Evolutionary conservation across 371 early-diverging fungal species (phyloP).

Genomic region (Gilbertella persicaria): DNA sequence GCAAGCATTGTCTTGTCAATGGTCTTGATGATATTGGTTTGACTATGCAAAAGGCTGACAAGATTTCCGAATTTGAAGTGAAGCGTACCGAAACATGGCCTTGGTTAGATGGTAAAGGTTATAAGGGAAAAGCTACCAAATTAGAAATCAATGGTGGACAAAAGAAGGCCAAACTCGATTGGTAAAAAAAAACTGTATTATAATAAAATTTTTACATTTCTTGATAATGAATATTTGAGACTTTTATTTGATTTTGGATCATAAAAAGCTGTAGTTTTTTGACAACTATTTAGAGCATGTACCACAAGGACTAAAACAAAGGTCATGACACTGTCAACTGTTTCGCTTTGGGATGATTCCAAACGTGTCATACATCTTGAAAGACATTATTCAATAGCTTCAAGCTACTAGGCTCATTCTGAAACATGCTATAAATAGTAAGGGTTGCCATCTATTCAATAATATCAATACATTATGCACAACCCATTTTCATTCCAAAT

Average conservation of each 20-base stretch:
- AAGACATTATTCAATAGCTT: too few species aligned
- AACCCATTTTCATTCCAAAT: too few species aligned
- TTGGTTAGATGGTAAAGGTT: slow-evolving; percentile 66
- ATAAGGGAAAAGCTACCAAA: slow-evolving; percentile 43
- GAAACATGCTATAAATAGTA: too few species aligned
- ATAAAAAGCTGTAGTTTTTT: background rate
- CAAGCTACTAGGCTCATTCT: too few species aligned
- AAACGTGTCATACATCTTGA: too few species aligned
- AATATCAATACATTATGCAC: too few species aligned
- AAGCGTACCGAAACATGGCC: slow-evolving; percentile 55
- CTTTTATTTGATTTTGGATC: background rate
- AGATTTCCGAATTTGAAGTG: slow-evolving; percentile 56
- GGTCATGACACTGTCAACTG: too few species aligned
- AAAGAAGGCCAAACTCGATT: slow-evolving; percentile 48
- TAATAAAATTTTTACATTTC: background rate
- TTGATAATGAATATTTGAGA: background rate
- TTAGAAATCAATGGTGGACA: slow-evolving; percentile 23
- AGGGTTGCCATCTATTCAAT: too few species aligned
- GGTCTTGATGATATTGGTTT: slow-evolving; percentile 75
- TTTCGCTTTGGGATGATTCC: too few species aligned
- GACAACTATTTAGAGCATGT: too few species aligned
- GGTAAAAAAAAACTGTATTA: slow-evolving; percentile 29
- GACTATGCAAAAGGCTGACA: slow-evolving; percentile 62
- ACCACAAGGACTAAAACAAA: too few species aligned
- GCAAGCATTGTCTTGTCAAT: slow-evolving; percentile 64